phyloP scores from a whole-genome alignment of 139 green algal genomes.

The Mesotaenium endlicherianum region DNA sequence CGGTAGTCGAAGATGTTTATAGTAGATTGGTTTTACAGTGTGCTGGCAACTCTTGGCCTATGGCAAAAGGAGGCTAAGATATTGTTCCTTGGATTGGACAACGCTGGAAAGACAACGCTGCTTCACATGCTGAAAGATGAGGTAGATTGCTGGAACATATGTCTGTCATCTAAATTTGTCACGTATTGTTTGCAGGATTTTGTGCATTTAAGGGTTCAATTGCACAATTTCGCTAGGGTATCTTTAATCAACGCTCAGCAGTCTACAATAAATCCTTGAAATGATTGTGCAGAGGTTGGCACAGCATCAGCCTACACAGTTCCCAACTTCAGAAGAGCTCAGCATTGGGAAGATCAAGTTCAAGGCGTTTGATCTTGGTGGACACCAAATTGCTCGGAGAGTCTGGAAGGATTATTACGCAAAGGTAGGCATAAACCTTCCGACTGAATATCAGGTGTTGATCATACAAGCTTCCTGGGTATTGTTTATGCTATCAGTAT shows the following conservation, averaged over 20 bases:
- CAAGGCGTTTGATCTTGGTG: constrained; percentile 98
- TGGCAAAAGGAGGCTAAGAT: constrained; percentile 99
- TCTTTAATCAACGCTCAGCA: too few relatives aligned
- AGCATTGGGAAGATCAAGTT: constrained; percentile 99
- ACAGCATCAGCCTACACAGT: constrained; percentile 97
- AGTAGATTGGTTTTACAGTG: constrained; percentile 79
- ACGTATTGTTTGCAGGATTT: too few relatives aligned
- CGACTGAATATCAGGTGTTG: too few relatives aligned
- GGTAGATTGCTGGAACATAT: too few relatives aligned
- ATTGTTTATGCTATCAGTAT: too few relatives aligned
- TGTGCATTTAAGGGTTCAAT: too few relatives aligned
- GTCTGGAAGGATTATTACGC: constrained; percentile 99
- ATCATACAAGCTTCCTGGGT: too few relatives aligned
- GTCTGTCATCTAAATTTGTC: not conserved
- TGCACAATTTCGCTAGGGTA: too few relatives aligned
- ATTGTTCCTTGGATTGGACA: constrained; percentile 97
- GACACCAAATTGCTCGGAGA: constrained; percentile 94
- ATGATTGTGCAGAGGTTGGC: constrained; percentile 75
- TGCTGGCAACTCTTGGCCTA: constrained; percentile 90
- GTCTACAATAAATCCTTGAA: too few relatives aligned
- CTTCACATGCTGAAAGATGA: constrained; percentile 99
- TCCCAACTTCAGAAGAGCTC: constrained; percentile 97
- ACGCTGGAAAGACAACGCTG: constrained; percentile 98
- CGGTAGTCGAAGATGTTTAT: constrained; percentile 61
- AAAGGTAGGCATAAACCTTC: too few relatives aligned